Base-by-base conservation (phyloP, 2,329 filamentous ascomycete species). In the Metarhizium robertsii region DNA sequence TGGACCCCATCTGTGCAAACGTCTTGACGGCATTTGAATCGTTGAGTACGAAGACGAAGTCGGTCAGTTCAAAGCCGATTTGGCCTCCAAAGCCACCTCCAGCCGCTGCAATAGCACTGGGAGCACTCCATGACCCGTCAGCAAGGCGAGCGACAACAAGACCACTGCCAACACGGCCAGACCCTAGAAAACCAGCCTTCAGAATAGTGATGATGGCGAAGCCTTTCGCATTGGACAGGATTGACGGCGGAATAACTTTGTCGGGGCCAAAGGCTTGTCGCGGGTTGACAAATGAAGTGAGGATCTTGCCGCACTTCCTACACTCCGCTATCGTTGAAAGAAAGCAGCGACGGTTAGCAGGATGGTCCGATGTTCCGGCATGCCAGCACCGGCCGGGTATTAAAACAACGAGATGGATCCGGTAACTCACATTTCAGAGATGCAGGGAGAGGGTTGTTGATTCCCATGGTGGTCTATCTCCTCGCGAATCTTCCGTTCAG, bases 1-100 rank as follows among this genome's bases (percentile, higher is more conserved):
- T 78, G 54, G 88, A 92, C 4, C 94, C 94, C 43, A 87, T 85
- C 71, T 97, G 92, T 6, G 92, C 90, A 72, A 99, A 97, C 8
- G 92, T 92, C 71, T 90, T 90, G 61, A 99, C 92, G 48, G 94
- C 92, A 57, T 78, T 83, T 46, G 85, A 78, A 67, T 99, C 92
- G 74, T 99, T 99, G 61, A 99, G 84, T 61, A 99, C 96, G 74
- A 99, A 97, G 69, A 99, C 94, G 68, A 99, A 99, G 70, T 94
- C 90, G 57, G 90, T 94, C 59, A 95, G 73, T 71, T 95, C 90
- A 71, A 92, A 89, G 40, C 89, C 89, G 65, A 95, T 90, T 73
- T 94, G 89, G 45, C 89, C 89, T 62, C 89, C 89, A 61, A 95
- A 88, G 29, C 89, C 90, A 54, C 86, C 90, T 62, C 90, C 90